Percentiles rank a stretch among this genome's conserved stretches.
Evolutionary conservation across 2,329 filamentous ascomycete genomes (phyloP).

Genomic region (Curvularia lunata): DNA sequence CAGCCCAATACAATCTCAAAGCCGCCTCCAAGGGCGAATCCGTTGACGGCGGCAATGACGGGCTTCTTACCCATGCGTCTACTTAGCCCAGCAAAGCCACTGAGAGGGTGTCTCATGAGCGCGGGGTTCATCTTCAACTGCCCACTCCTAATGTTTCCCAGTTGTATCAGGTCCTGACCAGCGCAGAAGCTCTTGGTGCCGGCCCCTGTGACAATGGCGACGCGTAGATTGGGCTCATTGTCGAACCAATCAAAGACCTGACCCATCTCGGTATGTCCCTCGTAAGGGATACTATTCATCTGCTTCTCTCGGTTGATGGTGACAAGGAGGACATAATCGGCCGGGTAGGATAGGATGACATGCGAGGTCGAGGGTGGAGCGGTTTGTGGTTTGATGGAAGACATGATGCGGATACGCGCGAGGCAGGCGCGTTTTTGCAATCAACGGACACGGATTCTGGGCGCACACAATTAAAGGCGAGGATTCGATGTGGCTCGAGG

Average conservation of each 20-base stretch:
- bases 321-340: constrained; percentile 57
- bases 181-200: constrained; percentile 62
- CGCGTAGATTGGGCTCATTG: constrained; percentile 55
- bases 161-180: constrained; percentile 61
- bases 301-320: constrained; percentile 59
- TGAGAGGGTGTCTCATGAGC: constrained; percentile 50
- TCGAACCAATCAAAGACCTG: constrained; percentile 62
- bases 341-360: constrained; percentile 55
- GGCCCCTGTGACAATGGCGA: constrained; percentile 57
- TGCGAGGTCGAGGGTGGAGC: constrained; percentile 41
- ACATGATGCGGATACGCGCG: constrained; percentile 22
- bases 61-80: constrained; percentile 65
- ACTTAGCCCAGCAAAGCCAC: constrained; percentile 63
- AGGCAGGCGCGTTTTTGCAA: neutral
- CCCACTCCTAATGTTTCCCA: constrained; percentile 41
- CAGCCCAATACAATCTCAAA: constrained; percentile 64
- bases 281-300: constrained; percentile 55
- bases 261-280: constrained; percentile 57
- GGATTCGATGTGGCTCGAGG: neutral
- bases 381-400: constrained; percentile 36
- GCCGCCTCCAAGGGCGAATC: constrained; percentile 63
- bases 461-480: no score
- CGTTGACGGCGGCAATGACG: constrained; percentile 66
- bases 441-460: no score
- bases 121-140: constrained; percentile 33